Percentiles rank a stretch among this genome's conserved stretches.
phyloP scores from a whole-genome alignment of 2,329 filamentous ascomycete species.

The Aspergillus niger region DNA sequence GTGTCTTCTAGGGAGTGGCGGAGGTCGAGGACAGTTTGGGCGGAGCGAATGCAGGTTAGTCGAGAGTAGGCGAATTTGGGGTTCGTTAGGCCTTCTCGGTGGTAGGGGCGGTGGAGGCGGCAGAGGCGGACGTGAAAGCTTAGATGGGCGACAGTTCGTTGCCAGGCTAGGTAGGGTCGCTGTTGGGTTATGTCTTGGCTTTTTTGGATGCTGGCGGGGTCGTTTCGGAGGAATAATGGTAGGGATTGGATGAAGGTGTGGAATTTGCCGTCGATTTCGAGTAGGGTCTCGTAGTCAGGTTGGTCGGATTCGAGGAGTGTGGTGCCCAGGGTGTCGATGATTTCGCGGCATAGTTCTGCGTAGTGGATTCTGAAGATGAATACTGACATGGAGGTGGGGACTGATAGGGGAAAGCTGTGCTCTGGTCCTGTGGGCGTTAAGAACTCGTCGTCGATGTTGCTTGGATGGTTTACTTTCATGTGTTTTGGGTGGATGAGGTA shows the following conservation, averaged over 20 bases:
- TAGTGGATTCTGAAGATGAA: slow-evolving; percentile 5
- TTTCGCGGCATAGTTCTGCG: slow-evolving; percentile 8
- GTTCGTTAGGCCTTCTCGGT: slow-evolving; percentile 23
- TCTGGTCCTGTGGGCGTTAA: neutral
- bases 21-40: slow-evolving; percentile 5
- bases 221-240: slow-evolving; percentile 2
- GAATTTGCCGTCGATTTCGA: slow-evolving; percentile 6
- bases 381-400: slow-evolving; percentile 8
- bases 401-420: neutral
- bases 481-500: slow-evolving; percentile 13
- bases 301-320: neutral
- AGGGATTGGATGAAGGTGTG: neutral
- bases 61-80: slow-evolving; percentile 9
- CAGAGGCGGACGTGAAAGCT: slow-evolving; percentile 21
- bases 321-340: slow-evolving; percentile 5
- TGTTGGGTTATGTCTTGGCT: neutral
- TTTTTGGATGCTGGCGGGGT: neutral
- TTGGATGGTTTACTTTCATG: slow-evolving; percentile 9
- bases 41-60: slow-evolving; percentile 2
- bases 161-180: neutral
- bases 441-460: slow-evolving; percentile 11
- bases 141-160: slow-evolving; percentile 22
- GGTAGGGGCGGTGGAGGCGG: slow-evolving; percentile 15
- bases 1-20: neutral
- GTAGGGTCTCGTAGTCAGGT: slow-evolving; percentile 3